Percentiles rank a stretch among this genome's conserved stretches.
Evolutionary conservation across 768 basidiomycete species (phyloP).

Genomic region (Terana coerulea): DNA sequence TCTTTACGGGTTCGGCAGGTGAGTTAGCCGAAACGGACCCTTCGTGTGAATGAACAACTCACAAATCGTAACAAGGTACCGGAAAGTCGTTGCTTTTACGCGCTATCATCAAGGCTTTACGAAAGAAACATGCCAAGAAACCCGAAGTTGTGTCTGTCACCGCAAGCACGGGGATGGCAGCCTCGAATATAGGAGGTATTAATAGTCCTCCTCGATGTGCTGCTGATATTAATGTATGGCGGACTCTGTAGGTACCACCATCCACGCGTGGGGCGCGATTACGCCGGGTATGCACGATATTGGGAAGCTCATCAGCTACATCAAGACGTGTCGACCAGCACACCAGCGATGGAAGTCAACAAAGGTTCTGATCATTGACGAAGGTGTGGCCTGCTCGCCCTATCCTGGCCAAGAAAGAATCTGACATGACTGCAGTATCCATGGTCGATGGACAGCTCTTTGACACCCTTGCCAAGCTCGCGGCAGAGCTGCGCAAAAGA

Average conservation of each 20-base stretch:
- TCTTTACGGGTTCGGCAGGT: constrained; percentile 73
- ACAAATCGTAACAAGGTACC: no score
- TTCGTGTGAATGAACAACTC: no score
- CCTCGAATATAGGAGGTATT: constrained; percentile 64
- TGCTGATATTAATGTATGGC: constrained; percentile 27
- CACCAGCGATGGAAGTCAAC: constrained; percentile 53
- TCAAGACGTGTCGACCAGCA: constrained; percentile 52
- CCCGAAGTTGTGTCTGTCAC: constrained; percentile 50
- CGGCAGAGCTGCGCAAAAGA: constrained; percentile 47
- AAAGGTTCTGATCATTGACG: constrained; percentile 61
- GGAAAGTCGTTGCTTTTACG: constrained; percentile 60
- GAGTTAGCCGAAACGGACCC: constrained; percentile 12
- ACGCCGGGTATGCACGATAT: constrained; percentile 45
- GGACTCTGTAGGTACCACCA: constrained; percentile 49
- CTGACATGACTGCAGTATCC: constrained; percentile 42
- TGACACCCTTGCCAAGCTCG: constrained; percentile 55
- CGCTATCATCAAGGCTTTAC: constrained; percentile 51
- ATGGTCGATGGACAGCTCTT: constrained; percentile 67
- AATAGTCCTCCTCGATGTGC: constrained; percentile 8
- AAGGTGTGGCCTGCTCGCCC: constrained; percentile 36
- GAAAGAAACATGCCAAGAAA: constrained; percentile 40
- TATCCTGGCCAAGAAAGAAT: no score
- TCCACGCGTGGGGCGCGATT: constrained; percentile 61
- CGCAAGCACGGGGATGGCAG: constrained; percentile 61
- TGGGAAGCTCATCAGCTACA: constrained; percentile 44